phyloP scores from a whole-genome alignment of 1,284 basidiomycete species.

The Tremellales sp. region DNA sequence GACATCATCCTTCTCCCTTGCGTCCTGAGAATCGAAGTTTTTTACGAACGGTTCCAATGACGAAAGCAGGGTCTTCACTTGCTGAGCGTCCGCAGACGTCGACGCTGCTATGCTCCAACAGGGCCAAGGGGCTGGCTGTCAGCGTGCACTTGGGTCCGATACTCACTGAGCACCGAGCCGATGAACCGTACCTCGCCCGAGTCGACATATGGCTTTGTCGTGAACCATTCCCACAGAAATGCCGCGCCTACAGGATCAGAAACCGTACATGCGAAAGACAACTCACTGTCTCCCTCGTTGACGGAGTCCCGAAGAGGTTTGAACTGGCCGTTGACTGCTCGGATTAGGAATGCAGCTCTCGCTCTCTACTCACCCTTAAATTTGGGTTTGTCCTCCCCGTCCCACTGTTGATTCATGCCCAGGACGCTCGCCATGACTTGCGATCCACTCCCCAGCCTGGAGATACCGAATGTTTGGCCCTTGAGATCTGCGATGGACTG shows the following conservation, averaged over 20 bases:
- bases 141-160: not conserved
- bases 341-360: too few species aligned
- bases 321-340: conserved; percentile 85
- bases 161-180: conserved; percentile 46
- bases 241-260: conserved; percentile 28
- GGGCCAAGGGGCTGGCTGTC: conserved; percentile 78
- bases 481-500: conserved; percentile 70
- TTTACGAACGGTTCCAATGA: conserved; percentile 63
- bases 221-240: conserved; percentile 91
- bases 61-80: conserved; percentile 60
- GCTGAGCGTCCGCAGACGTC: conserved; percentile 55
- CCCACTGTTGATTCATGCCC: conserved; percentile 80
- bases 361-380: conserved; percentile 83
- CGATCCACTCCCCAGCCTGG: conserved; percentile 64
- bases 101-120: conserved; percentile 90
- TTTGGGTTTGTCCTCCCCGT: conserved; percentile 52
- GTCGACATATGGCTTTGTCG: conserved; percentile 88
- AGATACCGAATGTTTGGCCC: conserved; percentile 83
- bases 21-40: conserved; percentile 62
- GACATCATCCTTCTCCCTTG: conserved; percentile 60
- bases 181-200: conserved; percentile 73
- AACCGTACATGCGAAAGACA: not conserved
- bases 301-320: conserved; percentile 84
- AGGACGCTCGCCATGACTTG: conserved; percentile 90
- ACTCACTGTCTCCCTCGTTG: conserved; percentile 62